Percentiles rank a stretch among this genome's conserved stretches.
phyloP scores from a whole-genome alignment of 1,139 yeast species.

The Geotrichum fermentans region DNA sequence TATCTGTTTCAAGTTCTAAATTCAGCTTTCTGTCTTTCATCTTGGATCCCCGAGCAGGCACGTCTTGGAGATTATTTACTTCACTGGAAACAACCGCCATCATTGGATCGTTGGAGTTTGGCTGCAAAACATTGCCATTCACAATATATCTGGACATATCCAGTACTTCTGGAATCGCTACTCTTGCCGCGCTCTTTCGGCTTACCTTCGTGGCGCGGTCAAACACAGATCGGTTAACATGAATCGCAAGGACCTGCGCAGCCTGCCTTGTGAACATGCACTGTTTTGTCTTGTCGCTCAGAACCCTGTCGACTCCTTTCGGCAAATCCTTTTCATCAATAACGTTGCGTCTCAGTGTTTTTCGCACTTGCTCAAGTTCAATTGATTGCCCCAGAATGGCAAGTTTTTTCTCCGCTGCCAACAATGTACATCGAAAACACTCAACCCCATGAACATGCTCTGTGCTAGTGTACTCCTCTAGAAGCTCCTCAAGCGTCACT shows the following conservation, averaged over 20 bases:
- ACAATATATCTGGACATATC: constrained; percentile 67
- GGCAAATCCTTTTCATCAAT: background rate
- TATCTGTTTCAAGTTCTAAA: no score
- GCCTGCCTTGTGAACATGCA: constrained; percentile 67
- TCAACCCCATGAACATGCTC: constrained; percentile 89
- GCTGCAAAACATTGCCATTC: constrained; percentile 50
- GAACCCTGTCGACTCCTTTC: constrained; percentile 36
- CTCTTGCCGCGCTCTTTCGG: constrained; percentile 76
- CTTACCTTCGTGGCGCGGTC: constrained; percentile 81
- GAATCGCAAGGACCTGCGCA: constrained; percentile 76
- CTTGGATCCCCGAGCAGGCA: no score
- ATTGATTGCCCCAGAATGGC: constrained; percentile 51
- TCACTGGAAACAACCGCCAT: background rate
- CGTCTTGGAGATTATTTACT: no score
- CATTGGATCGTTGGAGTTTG: constrained; percentile 42
- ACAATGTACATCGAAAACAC: constrained; percentile 83
- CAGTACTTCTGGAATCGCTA: constrained; percentile 66
- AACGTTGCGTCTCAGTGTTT: background rate
- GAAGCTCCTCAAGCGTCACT: constrained; percentile 42
- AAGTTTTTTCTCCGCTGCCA: no score
- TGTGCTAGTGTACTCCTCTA: constrained; percentile 69
- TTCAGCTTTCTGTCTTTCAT: no score
- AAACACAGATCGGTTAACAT: constrained; percentile 86
- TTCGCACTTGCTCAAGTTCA: constrained; percentile 43
- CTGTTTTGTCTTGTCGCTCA: constrained; percentile 78